Conservation (phyloP, 1,284 basidiomycete genomes). For the Trametes hirsuta region DNA sequence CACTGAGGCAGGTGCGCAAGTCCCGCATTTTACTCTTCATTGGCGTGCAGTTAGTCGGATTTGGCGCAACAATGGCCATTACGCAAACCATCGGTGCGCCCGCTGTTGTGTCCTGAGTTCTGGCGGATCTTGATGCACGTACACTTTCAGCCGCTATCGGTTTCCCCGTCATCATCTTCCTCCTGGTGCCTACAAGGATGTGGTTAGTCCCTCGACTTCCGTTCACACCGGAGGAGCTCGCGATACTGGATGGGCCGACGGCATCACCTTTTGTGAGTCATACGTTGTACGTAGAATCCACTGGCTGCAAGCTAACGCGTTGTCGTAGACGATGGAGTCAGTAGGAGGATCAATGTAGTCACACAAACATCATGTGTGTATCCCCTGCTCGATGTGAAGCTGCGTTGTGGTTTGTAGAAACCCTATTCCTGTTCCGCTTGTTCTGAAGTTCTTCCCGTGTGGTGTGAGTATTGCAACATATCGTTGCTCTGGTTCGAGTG, state of each 20-base stretch:
- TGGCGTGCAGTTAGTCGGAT: conserved; percentile 81
- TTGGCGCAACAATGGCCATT: conserved; percentile 89
- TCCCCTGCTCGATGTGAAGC: too few relatives aligned
- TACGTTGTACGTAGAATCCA: background rate
- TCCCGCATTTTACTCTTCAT: conserved; percentile 82
- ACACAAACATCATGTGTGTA: background rate
- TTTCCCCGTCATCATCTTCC: conserved; percentile 89
- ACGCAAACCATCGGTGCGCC: conserved; percentile 86
- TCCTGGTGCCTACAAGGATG: conserved; percentile 84
- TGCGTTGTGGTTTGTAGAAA: too few relatives aligned
- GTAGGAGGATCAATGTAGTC: conserved; percentile 40
- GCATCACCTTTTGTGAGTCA: conserved; percentile 80
- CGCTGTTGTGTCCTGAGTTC: background rate
- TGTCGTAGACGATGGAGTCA: conserved; percentile 49
- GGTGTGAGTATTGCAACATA: too few relatives aligned
- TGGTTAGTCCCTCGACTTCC: conserved; percentile 76
- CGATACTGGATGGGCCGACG: conserved; percentile 85
- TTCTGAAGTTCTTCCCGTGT: too few relatives aligned
- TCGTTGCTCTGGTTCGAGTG: too few relatives aligned
- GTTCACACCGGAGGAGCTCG: conserved; percentile 82
- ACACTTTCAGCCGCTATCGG: conserved; percentile 76
- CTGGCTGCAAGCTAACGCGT: background rate
- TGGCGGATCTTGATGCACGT: background rate
- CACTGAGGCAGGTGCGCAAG: conserved; percentile 75
- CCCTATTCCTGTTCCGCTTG: too few relatives aligned